Percentiles rank a stretch among this genome's conserved stretches.
Evolutionary conservation across 441 rosid genomes (phyloP).

Genomic region (Isatis lusitanica): DNA sequence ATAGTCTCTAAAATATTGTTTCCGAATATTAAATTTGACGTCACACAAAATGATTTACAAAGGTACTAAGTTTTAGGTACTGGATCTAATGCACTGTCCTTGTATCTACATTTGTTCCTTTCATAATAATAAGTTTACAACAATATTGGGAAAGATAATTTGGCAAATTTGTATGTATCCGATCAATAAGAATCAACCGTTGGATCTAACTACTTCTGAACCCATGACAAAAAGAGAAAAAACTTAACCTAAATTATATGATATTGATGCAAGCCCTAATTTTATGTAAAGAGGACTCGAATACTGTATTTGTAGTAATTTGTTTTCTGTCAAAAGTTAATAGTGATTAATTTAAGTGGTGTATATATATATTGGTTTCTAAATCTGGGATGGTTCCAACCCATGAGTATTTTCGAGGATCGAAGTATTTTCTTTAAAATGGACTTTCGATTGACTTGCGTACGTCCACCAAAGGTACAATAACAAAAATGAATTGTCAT

Average conservation of each 20-base stretch:
- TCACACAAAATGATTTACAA: neutral
- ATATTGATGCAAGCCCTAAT: neutral
- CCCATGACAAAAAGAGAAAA: neutral
- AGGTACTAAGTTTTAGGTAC: neutral
- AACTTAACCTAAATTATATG: neutral
- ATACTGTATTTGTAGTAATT: neutral
- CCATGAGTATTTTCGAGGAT: constrained; percentile 6
- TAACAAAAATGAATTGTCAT: constrained; percentile 8
- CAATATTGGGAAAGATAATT: neutral
- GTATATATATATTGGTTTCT: neutral
- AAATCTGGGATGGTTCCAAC: neutral
- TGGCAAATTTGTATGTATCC: constrained; percentile 5
- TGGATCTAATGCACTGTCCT: constrained; percentile 15
- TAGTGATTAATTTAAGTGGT: neutral
- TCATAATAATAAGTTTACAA: neutral
- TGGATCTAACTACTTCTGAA: constrained; percentile 4
- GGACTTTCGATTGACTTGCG: constrained; percentile 32
- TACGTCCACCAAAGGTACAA: constrained; percentile 35
- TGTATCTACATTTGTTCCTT: neutral
- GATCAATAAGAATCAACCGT: constrained; percentile 9
- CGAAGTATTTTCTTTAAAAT: neutral
- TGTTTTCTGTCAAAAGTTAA: neutral
- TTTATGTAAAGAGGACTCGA: neutral
- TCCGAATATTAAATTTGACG: neutral
- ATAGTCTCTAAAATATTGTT: neutral